A percentile compares a stretch with the other conserved stretches of the same genome.
Evolutionary conservation across 2,329 filamentous ascomycete genomes (phyloP).

Genomic region (Calycina herbarum): DNA sequence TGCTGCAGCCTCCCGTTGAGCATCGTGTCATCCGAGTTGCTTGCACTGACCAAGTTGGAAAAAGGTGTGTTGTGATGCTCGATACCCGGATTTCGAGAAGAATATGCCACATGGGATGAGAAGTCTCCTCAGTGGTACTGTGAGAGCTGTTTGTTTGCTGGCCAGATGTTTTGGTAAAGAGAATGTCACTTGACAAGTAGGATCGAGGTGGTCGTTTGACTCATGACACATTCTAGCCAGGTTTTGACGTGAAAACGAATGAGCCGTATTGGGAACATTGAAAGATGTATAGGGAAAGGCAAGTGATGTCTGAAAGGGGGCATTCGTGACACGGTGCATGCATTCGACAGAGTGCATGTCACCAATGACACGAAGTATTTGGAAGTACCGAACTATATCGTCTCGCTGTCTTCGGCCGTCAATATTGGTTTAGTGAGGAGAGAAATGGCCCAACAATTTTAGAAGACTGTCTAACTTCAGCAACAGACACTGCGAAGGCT

Average conservation of each 20-base stretch:
- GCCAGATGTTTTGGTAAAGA: neutral
- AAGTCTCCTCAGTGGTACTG: slow-evolving; percentile 4
- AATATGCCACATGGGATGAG: slow-evolving; percentile 3
- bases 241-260: neutral
- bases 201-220: neutral
- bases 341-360: neutral
- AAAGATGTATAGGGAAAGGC: neutral
- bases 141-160: neutral
- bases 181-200: slow-evolving; percentile 4
- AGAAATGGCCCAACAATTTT: neutral
- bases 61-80: neutral
- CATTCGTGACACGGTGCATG: neutral
- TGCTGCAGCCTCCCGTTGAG: neutral
- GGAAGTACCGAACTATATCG: neutral
- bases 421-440: neutral
- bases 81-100: neutral
- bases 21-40: neutral
- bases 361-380: neutral
- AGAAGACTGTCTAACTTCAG: neutral
- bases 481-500: neutral
- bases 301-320: neutral
- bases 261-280: neutral
- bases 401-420: neutral
- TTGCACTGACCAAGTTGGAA: neutral
- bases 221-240: neutral